phyloP scores from a whole-genome alignment of 495 filamentous ascomycete genomes.

The Cairneyella variabilis region DNA sequence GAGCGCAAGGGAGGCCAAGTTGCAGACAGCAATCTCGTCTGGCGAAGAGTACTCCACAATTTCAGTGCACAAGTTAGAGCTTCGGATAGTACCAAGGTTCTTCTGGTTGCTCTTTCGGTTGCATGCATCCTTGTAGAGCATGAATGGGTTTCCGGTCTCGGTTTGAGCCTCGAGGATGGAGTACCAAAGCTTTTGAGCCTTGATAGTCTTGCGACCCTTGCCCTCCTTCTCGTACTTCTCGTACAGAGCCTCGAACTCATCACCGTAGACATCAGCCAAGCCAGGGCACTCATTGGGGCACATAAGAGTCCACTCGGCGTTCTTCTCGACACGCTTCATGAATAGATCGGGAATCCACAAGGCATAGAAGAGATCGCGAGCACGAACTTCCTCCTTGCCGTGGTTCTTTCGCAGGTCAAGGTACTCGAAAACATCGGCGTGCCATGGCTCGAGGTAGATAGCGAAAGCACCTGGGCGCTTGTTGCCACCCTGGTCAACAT shows the following conservation, averaged over 20 bases:
- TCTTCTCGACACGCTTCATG: constrained; percentile 98
- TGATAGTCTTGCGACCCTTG: constrained; percentile 81
- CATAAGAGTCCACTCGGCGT: constrained; percentile 94
- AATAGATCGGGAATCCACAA: constrained; percentile 98
- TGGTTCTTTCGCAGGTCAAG: constrained; percentile 98
- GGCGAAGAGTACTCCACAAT: constrained; percentile 96
- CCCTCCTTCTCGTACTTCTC: constrained; percentile 91
- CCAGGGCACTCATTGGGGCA: constrained; percentile 95
- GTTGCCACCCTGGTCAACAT: constrained; percentile 98
- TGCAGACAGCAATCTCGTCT: constrained; percentile 98
- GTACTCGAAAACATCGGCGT: constrained; percentile 96
- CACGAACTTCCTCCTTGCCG: constrained; percentile 95
- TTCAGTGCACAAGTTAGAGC: constrained; percentile 97
- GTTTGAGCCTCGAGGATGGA: constrained; percentile 96
- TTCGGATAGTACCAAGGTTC: constrained; percentile 96
- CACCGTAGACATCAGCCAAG: constrained; percentile 92
- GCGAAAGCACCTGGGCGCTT: constrained; percentile 98
- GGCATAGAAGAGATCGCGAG: constrained; percentile 95
- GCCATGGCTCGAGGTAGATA: constrained; percentile 99
- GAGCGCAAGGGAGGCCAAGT: constrained; percentile 89
- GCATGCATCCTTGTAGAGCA: constrained; percentile 98
- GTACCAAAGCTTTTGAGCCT: constrained; percentile 99
- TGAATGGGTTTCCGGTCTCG: constrained; percentile 98
- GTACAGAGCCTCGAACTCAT: constrained; percentile 94
- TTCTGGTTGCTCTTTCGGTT: constrained; percentile 99